A percentile compares a stretch with the other conserved stretches of the same genome.
Conservation (phyloP, 2,329 filamentous ascomycete genomes). For the Aaosphaeria pasadenensis region DNA sequence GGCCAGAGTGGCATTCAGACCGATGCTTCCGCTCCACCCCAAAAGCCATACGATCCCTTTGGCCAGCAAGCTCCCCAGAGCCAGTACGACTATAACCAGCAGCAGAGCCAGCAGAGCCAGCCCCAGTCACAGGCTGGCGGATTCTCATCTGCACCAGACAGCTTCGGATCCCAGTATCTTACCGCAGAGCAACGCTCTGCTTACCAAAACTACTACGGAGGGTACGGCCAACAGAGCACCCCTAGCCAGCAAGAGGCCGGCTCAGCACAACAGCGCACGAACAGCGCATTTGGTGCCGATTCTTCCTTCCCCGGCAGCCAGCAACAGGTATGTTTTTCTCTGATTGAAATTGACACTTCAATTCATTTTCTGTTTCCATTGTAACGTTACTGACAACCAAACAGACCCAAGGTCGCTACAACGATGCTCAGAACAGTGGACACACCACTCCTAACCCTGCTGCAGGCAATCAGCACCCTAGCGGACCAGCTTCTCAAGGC, state of each 20-base stretch:
- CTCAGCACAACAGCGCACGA: conserved; percentile 70
- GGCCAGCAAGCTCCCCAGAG: conserved; percentile 63
- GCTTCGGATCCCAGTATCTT: conserved; percentile 80
- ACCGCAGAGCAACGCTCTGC: conserved; percentile 72
- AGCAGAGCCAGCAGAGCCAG: conserved; percentile 54
- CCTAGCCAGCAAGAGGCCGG: conserved; percentile 67
- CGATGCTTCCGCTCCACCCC: conserved; percentile 59
- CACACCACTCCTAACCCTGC: conserved; percentile 87
- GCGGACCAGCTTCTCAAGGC: conserved; percentile 43
- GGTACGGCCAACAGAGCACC: conserved; percentile 49
- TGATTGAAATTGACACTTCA: neutral
- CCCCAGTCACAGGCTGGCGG: conserved; percentile 60
- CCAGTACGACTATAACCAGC: conserved; percentile 49
- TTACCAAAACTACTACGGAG: conserved; percentile 66
- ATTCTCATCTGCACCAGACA: conserved; percentile 71
- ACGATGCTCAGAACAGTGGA: conserved; percentile 79
- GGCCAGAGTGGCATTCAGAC: conserved; percentile 58
- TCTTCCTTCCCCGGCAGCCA: conserved; percentile 58
- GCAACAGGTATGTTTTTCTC: conserved; percentile 46
- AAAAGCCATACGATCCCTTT: conserved; percentile 88
- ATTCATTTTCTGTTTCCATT: neutral
- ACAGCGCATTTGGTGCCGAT: conserved; percentile 68
- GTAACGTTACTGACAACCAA: neutral
- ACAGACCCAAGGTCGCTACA: conserved; percentile 64
- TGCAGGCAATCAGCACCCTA: conserved; percentile 52